These are phyloP conservation scores for Solanum sitiens DNA, from an alignment of 257 asterid genomes.

Conservation along the genomic window DNA sequence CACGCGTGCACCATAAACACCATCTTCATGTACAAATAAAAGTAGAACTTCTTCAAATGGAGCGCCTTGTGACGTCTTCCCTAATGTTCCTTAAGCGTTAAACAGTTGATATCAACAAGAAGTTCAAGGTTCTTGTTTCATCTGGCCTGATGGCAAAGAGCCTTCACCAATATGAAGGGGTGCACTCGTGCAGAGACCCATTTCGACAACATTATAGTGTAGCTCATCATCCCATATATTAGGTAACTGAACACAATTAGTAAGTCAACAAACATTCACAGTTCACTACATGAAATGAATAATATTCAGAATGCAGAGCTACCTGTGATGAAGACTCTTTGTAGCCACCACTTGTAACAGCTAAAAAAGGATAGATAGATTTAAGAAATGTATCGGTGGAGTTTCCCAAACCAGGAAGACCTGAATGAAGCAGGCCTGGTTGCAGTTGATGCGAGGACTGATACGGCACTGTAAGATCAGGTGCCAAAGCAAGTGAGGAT, in stretches of 20 bases:
- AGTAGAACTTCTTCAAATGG: neutral
- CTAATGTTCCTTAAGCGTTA: neutral
- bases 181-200: slow-evolving; percentile 41
- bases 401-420: slow-evolving; percentile 26
- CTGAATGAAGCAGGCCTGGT: slow-evolving; percentile 31
- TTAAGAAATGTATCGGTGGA: slow-evolving; percentile 41
- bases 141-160: neutral
- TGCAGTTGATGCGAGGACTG: slow-evolving; percentile 46
- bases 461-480: slow-evolving; percentile 41
- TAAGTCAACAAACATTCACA: neutral
- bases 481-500: slow-evolving; percentile 40
- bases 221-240: neutral
- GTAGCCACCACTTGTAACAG: slow-evolving; percentile 18
- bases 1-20: neutral
- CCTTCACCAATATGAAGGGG: slow-evolving; percentile 37
- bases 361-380: slow-evolving; percentile 30
- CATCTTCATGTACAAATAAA: too few species aligned
- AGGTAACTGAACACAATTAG: neutral
- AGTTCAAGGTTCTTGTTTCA: neutral
- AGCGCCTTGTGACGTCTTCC: neutral
- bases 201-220: neutral
- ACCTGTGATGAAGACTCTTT: neutral
- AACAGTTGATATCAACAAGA: neutral
- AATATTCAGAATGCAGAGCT: neutral
- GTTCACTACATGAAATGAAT: neutral